Percentiles rank a stretch among this genome's conserved stretches.
phyloP scores from a whole-genome alignment of 1,139 yeast genomes.

The Yamadazyma conglobata region DNA sequence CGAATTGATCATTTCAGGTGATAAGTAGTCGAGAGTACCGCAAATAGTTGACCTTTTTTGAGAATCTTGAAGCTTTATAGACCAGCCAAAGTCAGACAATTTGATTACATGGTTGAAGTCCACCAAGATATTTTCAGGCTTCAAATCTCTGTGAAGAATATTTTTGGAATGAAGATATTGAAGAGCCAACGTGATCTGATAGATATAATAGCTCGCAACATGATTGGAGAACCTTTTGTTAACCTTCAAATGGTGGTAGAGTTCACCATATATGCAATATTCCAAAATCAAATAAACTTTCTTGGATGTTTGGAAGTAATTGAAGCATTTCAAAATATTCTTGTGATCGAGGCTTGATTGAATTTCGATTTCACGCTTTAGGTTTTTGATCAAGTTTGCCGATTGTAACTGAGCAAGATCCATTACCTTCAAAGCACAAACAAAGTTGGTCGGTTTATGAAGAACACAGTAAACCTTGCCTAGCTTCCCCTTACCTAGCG shows the following conservation, averaged over 20 bases:
- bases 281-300: constrained; percentile 83
- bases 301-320: constrained; percentile 77
- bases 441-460: constrained; percentile 69
- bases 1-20: constrained; percentile 93
- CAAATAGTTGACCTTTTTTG: constrained; percentile 74
- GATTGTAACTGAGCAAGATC: constrained; percentile 72
- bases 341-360: constrained; percentile 77
- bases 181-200: constrained; percentile 79
- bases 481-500: constrained; percentile 88
- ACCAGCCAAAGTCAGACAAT: constrained; percentile 96
- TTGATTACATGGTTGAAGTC: constrained; percentile 72
- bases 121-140: constrained; percentile 84
- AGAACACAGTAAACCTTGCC: constrained; percentile 90
- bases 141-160: constrained; percentile 86
- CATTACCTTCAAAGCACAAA: constrained; percentile 92
- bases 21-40: constrained; percentile 90
- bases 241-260: constrained; percentile 64
- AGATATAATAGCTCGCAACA: constrained; percentile 73
- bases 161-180: constrained; percentile 71
- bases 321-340: constrained; percentile 75
- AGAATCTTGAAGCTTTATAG: constrained; percentile 41
- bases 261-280: constrained; percentile 82
- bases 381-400: constrained; percentile 80
- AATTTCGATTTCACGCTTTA: constrained; percentile 87
- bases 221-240: constrained; percentile 67